Evolutionary conservation across 345 rosid species (phyloP).

Genomic region (Gossypium rotundifolium): DNA sequence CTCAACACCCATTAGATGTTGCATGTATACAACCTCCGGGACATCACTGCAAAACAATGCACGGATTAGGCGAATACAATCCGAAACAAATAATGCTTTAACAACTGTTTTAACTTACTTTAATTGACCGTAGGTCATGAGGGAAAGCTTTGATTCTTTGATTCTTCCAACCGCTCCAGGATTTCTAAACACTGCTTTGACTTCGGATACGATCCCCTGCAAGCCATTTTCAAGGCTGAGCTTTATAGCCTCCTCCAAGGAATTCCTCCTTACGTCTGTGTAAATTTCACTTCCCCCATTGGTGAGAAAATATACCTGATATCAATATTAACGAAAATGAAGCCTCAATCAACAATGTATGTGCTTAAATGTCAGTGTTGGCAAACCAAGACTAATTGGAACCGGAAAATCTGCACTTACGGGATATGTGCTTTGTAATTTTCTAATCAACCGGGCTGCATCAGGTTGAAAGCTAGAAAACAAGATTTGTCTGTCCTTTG

Average conservation of each 20-base stretch:
- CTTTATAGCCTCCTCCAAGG: constrained; percentile 58
- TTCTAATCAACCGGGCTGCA: constrained; percentile 43
- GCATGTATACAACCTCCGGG: constrained; percentile 50
- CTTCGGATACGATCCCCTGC: constrained; percentile 66
- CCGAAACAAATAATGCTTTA: background rate
- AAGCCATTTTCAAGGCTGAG: constrained; percentile 44
- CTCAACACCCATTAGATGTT: constrained; percentile 55
- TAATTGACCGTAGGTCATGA: constrained; percentile 57
- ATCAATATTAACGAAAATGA: background rate
- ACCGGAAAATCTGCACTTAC: constrained; percentile 23
- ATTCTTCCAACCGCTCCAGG: constrained; percentile 35
- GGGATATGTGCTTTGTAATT: constrained; percentile 41
- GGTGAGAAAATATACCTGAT: constrained; percentile 63
- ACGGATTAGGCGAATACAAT: background rate
- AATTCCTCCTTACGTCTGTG: constrained; percentile 47
- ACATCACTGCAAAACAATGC: constrained; percentile 39
- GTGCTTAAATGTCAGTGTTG: no score
- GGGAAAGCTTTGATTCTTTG: constrained; percentile 49
- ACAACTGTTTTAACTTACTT: constrained; percentile 31
- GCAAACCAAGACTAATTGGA: no score
- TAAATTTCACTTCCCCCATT: constrained; percentile 55
- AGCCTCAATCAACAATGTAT: background rate
- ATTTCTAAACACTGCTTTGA: constrained; percentile 46
- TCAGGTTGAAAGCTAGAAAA: constrained; percentile 78
- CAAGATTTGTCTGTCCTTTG: constrained; percentile 32